Conservation (phyloP, 257 asterid genomes). For the Jacaranda copaia region DNA sequence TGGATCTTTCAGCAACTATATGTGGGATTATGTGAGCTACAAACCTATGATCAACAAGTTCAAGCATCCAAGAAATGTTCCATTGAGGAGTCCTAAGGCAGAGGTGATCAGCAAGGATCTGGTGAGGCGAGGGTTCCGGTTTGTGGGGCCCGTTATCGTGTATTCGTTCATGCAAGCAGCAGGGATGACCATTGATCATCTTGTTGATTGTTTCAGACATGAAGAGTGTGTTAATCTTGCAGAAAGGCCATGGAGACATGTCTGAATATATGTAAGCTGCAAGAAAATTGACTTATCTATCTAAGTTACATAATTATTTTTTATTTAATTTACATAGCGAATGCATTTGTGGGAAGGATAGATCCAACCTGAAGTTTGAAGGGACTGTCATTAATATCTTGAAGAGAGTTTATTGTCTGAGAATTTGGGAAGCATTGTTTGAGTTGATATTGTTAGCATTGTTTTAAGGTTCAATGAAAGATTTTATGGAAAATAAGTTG, state of each 20-base stretch:
- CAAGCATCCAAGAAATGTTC: conserved; percentile 76
- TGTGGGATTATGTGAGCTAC: conserved; percentile 82
- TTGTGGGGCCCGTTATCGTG: conserved; percentile 90
- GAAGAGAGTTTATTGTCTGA: neutral
- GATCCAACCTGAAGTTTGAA: neutral
- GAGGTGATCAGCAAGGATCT: conserved; percentile 88
- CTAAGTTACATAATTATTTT: conserved; percentile 25
- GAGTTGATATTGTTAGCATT: neutral
- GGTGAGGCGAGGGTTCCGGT: conserved; percentile 76
- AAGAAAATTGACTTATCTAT: conserved; percentile 6
- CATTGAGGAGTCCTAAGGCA: conserved; percentile 85
- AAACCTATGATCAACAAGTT: conserved; percentile 83
- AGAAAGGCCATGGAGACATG: conserved; percentile 97
- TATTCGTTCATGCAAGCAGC: conserved; percentile 92
- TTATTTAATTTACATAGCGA: conserved; percentile 4
- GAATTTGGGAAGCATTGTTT: conserved; percentile 11
- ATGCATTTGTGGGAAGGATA: conserved; percentile 6
- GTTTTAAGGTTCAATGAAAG: neutral
- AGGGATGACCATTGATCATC: conserved; percentile 88
- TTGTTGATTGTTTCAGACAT: conserved; percentile 77
- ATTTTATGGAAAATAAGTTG: neutral
- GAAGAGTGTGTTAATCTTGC: conserved; percentile 77
- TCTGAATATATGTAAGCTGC: conserved; percentile 36
- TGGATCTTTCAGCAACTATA: conserved; percentile 84
- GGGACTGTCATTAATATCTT: neutral